phyloP scores from a whole-genome alignment of 345 rosid species.

The Eucalyptus virginea region DNA sequence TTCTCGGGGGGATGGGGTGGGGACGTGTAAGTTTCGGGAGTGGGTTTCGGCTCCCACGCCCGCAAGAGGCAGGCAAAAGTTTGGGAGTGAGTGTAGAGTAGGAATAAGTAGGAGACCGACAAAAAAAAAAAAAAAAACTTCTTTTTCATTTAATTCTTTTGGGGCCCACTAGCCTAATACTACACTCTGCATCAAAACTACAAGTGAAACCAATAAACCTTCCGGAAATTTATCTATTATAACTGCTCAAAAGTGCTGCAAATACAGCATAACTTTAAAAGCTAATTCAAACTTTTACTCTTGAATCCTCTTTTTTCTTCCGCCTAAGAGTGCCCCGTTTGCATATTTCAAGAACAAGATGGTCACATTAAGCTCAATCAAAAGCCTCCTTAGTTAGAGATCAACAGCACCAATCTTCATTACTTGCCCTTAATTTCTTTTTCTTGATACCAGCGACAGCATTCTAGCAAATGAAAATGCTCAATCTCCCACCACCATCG shows the following conservation, averaged over 20 bases:
- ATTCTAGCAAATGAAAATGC: constrained; percentile 14
- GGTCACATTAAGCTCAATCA: constrained; percentile 23
- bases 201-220: no score
- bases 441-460: not conserved
- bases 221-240: not conserved
- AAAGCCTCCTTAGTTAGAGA: constrained; percentile 20
- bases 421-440: not conserved
- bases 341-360: constrained; percentile 14
- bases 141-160: no score
- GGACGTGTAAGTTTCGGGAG: no score
- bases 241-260: not conserved
- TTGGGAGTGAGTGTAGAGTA: no score
- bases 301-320: not conserved
- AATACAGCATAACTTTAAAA: not conserved
- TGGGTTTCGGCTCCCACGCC: no score
- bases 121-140: no score
- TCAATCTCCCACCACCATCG: constrained; percentile 1
- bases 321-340: constrained; percentile 14
- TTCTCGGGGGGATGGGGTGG: no score
- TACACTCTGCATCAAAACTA: no score
- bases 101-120: no score
- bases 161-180: no score
- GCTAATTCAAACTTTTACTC: not conserved
- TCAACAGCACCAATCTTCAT: not conserved
- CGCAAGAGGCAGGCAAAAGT: no score